Evolutionary conservation across 495 filamentous ascomycete genomes (phyloP).

Genomic region (Lichenothelia convexa): DNA sequence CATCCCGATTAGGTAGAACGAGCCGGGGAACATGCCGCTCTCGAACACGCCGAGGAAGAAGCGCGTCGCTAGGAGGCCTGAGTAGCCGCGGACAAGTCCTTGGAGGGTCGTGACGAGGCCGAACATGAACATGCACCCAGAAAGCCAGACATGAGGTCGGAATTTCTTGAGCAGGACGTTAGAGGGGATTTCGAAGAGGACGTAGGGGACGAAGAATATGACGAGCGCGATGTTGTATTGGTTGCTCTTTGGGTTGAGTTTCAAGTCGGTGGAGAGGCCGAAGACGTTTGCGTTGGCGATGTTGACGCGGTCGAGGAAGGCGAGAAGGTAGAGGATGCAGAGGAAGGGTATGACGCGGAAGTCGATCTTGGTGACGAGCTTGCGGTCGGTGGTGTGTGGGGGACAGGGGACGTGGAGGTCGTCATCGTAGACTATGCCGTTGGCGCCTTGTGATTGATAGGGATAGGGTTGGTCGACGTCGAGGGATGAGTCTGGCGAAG

Average conservation of each 20-base stretch:
- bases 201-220: slow-evolving; percentile 89
- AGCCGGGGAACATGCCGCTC: slow-evolving; percentile 73
- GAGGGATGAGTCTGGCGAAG: too few species aligned
- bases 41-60: slow-evolving; percentile 85
- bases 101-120: slow-evolving; percentile 61
- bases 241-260: slow-evolving; percentile 33
- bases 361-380: slow-evolving; percentile 61
- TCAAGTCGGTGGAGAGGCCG: slow-evolving; percentile 44
- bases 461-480: slow-evolving; percentile 3
- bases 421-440: slow-evolving; percentile 8
- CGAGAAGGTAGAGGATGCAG: slow-evolving; percentile 66
- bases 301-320: slow-evolving; percentile 54
- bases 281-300: slow-evolving; percentile 35
- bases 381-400: slow-evolving; percentile 50
- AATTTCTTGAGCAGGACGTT: slow-evolving; percentile 74
- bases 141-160: slow-evolving; percentile 63
- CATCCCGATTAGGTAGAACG: slow-evolving; percentile 59
- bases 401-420: slow-evolving; percentile 23
- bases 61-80: slow-evolving; percentile 51
- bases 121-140: slow-evolving; percentile 66
- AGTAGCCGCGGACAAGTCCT: slow-evolving; percentile 61
- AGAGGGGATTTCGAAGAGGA: slow-evolving; percentile 73
- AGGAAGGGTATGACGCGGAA: slow-evolving; percentile 63
- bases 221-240: slow-evolving; percentile 65
- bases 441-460: slow-evolving; percentile 4